phyloP scores from a whole-genome alignment of 129 eudicot species.

The Flaveria robusta region DNA sequence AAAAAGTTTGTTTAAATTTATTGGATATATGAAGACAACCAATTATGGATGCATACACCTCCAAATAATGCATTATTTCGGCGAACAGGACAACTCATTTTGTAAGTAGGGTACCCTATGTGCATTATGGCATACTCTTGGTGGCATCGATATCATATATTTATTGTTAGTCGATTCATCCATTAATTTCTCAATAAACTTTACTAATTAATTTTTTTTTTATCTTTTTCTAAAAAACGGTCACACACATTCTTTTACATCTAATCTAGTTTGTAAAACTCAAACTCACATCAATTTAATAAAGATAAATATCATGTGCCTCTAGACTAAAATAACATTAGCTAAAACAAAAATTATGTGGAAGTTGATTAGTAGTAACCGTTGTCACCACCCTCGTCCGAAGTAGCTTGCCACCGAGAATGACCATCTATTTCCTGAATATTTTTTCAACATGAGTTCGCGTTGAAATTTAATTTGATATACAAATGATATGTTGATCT shows the following conservation, averaged over 20 bases:
- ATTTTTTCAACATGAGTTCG: no score
- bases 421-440: no score
- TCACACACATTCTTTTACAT: no score
- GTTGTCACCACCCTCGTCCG: neutral
- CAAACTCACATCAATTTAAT: no score
- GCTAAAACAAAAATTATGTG: neutral
- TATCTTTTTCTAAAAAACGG: no score
- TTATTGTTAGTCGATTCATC: neutral
- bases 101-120: constrained; percentile 35
- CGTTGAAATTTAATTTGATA: no score
- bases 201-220: neutral
- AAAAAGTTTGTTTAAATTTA: constrained; percentile 12
- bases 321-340: no score
- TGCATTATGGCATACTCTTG: constrained; percentile 29
- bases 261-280: no score
- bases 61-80: constrained; percentile 40
- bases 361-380: neutral
- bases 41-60: constrained; percentile 33
- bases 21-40: constrained; percentile 32
- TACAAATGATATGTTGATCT: no score
- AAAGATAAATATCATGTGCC: no score
- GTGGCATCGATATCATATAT: constrained; percentile 18
- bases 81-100: constrained; percentile 45
- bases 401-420: neutral
- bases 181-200: neutral